Base-by-base conservation (phyloP, 805 yeast species). In the Ogataea allantospora region DNA sequence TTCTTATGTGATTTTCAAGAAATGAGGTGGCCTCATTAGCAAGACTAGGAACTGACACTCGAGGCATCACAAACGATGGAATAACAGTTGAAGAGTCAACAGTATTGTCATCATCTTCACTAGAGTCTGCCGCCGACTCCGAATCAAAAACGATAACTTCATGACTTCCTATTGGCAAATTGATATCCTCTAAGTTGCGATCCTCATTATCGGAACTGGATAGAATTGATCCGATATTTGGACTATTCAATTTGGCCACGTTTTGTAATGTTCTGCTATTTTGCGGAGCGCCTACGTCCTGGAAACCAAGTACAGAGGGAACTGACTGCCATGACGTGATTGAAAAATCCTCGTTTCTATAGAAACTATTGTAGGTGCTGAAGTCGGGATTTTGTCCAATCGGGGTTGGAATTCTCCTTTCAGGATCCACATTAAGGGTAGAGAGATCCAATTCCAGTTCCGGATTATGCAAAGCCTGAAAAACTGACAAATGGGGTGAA, bases 21-120 rank as follows among this genome's bases (percentile, higher is more conserved):
- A 24, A 32, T 7, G 33, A 8, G 12, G 22, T 25, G 13, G 21
- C 27, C 13, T 30, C 36, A 10, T 26, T 38, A 7, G 43, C 38
- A 25, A 50, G 19, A 23, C 48, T 39, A 7, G 53, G 47, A 20
- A 62, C 40, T 4, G 65, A 57, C 9, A 64, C 63, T 24, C 58
- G 48, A 1, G 68, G 68, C 68, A 64, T 64, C 12, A 63, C 59
- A 45, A 64, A 64, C 1, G 66, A 60, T 3, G 67, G 65, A 9
- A 51, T 47, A 6, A 56, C 51, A 2, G 60, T 51, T 12, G 65
- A 51, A 9, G 59, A 44, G 33, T 55, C 55, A 9, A 46, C 40
- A 5, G 56, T 51, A n/a, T 42, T 36, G 21, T 51, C 51, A n/a
- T 56, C 58, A 2, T 49, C 53, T 13, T 50, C 56, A n/a, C 28